Evolutionary conservation across 2,329 filamentous ascomycete species (phyloP), one percentile per base, ranked within the genome.

Genomic region (Plenodomus tracheiphilus): DNA sequence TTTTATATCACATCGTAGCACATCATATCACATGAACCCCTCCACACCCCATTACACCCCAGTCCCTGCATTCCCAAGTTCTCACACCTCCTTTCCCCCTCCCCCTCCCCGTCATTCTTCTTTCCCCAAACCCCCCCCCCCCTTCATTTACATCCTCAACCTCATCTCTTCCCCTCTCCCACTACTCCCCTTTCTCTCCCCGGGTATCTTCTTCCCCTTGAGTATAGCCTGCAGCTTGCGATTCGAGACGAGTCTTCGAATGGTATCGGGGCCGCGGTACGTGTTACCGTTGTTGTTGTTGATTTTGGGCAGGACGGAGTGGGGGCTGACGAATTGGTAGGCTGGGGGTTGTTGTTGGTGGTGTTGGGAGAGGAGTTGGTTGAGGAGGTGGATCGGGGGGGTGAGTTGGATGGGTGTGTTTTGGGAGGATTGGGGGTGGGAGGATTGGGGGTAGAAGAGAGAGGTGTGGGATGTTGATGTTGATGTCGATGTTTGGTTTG

Each of bases 241-340:
- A 21, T 66, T 68, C 16, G 51, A 41, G 1, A 64, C 54, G 2
- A 37, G 18, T n/a, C 38, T 43, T 41, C 62, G 63, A 32, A 64
- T 44, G 0, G 47, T 28, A 25, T 64, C 53, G 0, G 45, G 58
- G 28, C 51, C 57, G n/a, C 44, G 44, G 47, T 59, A 59, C 0
- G 25, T 48, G 19, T 56, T 58, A 4, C 11, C 28, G 6, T 7
- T 7, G 6, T 15, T 32, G 22, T 5, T 5, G 6, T 7, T 7
- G 6, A 4, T 32, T 5, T 5, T 5, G 5, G 22, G 22, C 22
- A 25, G 5, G 34, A 43, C 39, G 2, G 53, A 51, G n/a, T 19
- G 43, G 16, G n/a, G 19, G 10, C 16, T 19, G 2, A 16, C 18
- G 1, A 16, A 10, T 10, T 39, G 6, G 3, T 21, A 18, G 5